Conservation (phyloP, 352 stramenopile species). For the Phytophthora palmivora region DNA sequence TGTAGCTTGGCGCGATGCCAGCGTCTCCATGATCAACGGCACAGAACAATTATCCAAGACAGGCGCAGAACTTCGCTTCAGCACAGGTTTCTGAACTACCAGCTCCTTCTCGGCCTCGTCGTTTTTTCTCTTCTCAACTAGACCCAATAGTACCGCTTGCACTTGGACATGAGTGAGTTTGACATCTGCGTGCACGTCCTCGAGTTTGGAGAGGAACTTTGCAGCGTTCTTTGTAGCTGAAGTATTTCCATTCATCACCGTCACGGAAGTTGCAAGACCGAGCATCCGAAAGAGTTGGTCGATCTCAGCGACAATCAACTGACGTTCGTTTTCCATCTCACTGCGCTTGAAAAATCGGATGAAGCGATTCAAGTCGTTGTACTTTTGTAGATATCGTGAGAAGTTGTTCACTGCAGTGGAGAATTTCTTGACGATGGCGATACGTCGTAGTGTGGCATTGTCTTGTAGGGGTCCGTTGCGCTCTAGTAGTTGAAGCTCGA, state of each 20-base stretch:
- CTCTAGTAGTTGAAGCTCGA: conserved; percentile 32
- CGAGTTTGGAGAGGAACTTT: conserved; percentile 33
- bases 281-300: conserved; percentile 49
- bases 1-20: not conserved
- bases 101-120: conserved; percentile 20
- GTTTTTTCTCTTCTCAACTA: conserved; percentile 28
- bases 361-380: conserved; percentile 31
- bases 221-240: conserved; percentile 21
- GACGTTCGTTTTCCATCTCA: conserved; percentile 38
- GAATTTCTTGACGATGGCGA: conserved; percentile 29
- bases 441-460: conserved; percentile 23
- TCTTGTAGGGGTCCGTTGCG: conserved; percentile 19
- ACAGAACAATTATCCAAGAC: conserved; percentile 23
- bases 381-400: conserved; percentile 21
- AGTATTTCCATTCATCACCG: conserved; percentile 25
- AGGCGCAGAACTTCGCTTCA: conserved; percentile 14
- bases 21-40: conserved; percentile 20
- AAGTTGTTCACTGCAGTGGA: conserved; percentile 20
- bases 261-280: conserved; percentile 32
- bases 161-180: conserved; percentile 33
- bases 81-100: conserved; percentile 17
- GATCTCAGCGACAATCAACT: conserved; percentile 36
- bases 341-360: conserved; percentile 27
- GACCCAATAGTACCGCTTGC: conserved; percentile 16
- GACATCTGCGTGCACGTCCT: conserved; percentile 26